Conservation (phyloP, 495 filamentous ascomycete species). For the Penicillium cinerascens region DNA sequence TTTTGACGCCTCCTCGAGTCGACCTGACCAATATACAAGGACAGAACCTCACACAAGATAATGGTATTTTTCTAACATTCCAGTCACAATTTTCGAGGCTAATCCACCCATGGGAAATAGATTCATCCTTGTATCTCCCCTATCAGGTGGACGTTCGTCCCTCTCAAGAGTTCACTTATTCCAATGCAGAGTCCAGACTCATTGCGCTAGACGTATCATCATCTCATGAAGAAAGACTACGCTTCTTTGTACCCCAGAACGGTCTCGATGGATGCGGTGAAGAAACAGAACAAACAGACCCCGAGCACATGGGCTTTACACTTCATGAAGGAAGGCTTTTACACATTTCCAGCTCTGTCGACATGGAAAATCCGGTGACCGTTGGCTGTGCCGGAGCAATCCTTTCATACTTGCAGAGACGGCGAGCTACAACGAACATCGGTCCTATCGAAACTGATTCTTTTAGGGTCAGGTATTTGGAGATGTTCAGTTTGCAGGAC, state of each 20-base stretch:
- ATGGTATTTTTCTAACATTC: conserved; percentile 15
- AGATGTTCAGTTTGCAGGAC: conserved; percentile 74
- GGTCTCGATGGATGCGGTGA: conserved; percentile 40
- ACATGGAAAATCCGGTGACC: conserved; percentile 70
- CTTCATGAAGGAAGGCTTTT: conserved; percentile 63
- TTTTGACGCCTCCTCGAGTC: conserved; percentile 69
- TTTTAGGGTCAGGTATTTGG: conserved; percentile 61
- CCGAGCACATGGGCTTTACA: conserved; percentile 47
- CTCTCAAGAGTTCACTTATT: conserved; percentile 73
- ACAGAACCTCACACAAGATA: conserved; percentile 25
- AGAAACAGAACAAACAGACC: conserved; percentile 44
- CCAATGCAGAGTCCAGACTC: conserved; percentile 66
- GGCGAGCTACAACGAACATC: conserved; percentile 56
- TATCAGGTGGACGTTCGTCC: conserved; percentile 73
- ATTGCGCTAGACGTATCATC: conserved; percentile 47
- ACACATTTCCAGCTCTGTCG: conserved; percentile 67
- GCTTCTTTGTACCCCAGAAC: conserved; percentile 58
- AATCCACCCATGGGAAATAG: conserved; percentile 5
- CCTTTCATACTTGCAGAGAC: conserved; percentile 71
- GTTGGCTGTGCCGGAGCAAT: conserved; percentile 86
- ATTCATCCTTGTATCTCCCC: conserved; percentile 48
- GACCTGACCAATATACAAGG: conserved; percentile 48
- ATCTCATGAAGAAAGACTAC: conserved; percentile 32
- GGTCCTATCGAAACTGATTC: conserved; percentile 46
- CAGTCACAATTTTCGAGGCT: background rate